Evolutionary conservation across 83 land plant species (phyloP).

Genomic region (Picea abies): DNA sequence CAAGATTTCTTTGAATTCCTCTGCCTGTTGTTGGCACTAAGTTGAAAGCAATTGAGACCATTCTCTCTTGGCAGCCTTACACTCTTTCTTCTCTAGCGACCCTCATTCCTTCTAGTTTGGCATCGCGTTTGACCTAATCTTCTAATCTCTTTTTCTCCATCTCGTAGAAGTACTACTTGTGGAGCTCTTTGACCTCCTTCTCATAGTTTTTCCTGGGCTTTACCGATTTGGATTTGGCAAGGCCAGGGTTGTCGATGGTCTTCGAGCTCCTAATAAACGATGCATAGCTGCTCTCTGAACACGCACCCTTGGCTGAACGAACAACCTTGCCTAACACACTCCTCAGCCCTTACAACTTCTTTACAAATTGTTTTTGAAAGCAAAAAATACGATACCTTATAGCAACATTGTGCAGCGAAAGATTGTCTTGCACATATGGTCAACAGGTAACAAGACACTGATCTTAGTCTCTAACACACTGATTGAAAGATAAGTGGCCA

Average conservation of each 20-base stretch:
- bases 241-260: conserved; percentile 30
- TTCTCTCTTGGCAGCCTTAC: conserved; percentile 51
- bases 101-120: conserved; percentile 35
- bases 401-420: too few relatives aligned
- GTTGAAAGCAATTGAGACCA: conserved; percentile 38
- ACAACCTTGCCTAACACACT: too few relatives aligned
- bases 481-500: too few relatives aligned
- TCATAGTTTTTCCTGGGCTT: conserved; percentile 54
- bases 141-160: conserved; percentile 60
- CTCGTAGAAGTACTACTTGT: conserved; percentile 62
- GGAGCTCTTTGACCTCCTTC: conserved; percentile 52
- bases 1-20: conserved; percentile 50
- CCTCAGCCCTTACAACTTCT: too few relatives aligned
- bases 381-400: too few relatives aligned
- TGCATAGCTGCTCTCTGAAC: too few relatives aligned
- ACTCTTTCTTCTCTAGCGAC: conserved; percentile 44
- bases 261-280: not conserved
- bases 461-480: too few relatives aligned
- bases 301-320: too few relatives aligned
- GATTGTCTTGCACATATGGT: too few relatives aligned
- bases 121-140: conserved; percentile 47
- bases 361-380: too few relatives aligned
- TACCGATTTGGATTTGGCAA: conserved; percentile 42
- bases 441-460: too few relatives aligned
- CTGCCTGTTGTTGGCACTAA: conserved; percentile 37